These are phyloP conservation scores for Elsinoe ampelina DNA, from an alignment of 2,329 filamentous ascomycete genomes.

Conservation along the genomic window DNA sequence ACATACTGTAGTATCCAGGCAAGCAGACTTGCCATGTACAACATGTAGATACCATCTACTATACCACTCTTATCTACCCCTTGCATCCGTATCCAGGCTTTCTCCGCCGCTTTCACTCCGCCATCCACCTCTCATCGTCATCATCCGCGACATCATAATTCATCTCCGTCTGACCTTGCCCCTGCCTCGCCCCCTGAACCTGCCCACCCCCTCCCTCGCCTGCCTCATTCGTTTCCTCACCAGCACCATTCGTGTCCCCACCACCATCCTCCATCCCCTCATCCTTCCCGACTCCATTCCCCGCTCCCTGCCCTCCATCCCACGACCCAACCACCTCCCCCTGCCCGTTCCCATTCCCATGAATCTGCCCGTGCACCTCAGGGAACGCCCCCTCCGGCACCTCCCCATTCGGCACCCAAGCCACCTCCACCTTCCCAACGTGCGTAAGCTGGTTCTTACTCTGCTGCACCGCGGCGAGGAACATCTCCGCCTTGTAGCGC, in stretches of 20 bases:
- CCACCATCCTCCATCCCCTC: constrained; percentile 18
- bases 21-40: constrained; percentile 10
- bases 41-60: constrained; percentile 13
- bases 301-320: background rate
- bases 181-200: constrained; percentile 10
- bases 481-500: constrained; percentile 54
- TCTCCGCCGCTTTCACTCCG: background rate
- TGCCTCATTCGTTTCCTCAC: background rate
- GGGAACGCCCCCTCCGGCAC: constrained; percentile 17
- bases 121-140: constrained; percentile 35
- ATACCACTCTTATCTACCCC: constrained; percentile 4
- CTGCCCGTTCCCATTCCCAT: too few species aligned
- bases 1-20: background rate
- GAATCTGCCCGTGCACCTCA: constrained; percentile 34
- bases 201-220: background rate
- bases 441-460: constrained; percentile 44
- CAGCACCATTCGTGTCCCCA: background rate
- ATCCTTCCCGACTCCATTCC: background rate
- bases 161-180: constrained; percentile 14
- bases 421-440: constrained; percentile 54
- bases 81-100: background rate
- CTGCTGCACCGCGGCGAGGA: constrained; percentile 25
- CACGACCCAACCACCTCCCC: constrained; percentile 42
- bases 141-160: constrained; percentile 45
- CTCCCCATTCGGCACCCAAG: constrained; percentile 47